phyloP scores from a whole-genome alignment of 495 filamentous ascomycete genomes.

The Hyaloscypha finlandica region DNA sequence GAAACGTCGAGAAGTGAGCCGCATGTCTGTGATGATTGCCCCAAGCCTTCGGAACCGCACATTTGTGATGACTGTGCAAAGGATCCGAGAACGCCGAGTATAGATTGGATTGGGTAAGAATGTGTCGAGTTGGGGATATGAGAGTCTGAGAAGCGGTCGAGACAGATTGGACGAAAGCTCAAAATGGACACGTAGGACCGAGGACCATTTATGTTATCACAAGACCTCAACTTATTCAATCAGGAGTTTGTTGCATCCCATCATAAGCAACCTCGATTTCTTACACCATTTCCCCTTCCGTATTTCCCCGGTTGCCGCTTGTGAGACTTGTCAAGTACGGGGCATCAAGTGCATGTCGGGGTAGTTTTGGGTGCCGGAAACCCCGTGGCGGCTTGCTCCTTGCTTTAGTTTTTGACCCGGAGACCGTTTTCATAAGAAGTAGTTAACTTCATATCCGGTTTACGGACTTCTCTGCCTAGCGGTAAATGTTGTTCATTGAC shows the following conservation, averaged over 20 bases:
- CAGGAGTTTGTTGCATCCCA: background rate
- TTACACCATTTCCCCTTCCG: background rate
- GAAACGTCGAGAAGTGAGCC: background rate
- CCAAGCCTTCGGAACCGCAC: slow-evolving; percentile 8
- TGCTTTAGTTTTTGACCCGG: too few species aligned
- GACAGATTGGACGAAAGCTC: background rate
- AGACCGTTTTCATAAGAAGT: too few species aligned
- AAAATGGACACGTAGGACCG: background rate
- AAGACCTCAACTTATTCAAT: background rate
- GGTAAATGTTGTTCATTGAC: too few species aligned
- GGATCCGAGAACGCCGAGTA: slow-evolving; percentile 12
- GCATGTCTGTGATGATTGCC: background rate
- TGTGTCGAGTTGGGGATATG: background rate
- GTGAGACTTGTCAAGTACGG: too few species aligned
- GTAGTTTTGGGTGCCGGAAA: too few species aligned
- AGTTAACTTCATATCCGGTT: too few species aligned
- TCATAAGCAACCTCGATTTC: background rate
- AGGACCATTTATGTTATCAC: background rate
- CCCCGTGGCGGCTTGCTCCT: too few species aligned
- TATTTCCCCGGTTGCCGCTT: too few species aligned
- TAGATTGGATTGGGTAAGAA: slow-evolving; percentile 16
- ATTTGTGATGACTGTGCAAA: slow-evolving; percentile 23
- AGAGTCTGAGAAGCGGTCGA: background rate
- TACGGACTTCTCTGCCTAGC: too few species aligned
- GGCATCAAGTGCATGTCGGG: too few species aligned